phyloP scores from a whole-genome alignment of 2,329 filamentous ascomycete species.

The Claviceps africana region DNA sequence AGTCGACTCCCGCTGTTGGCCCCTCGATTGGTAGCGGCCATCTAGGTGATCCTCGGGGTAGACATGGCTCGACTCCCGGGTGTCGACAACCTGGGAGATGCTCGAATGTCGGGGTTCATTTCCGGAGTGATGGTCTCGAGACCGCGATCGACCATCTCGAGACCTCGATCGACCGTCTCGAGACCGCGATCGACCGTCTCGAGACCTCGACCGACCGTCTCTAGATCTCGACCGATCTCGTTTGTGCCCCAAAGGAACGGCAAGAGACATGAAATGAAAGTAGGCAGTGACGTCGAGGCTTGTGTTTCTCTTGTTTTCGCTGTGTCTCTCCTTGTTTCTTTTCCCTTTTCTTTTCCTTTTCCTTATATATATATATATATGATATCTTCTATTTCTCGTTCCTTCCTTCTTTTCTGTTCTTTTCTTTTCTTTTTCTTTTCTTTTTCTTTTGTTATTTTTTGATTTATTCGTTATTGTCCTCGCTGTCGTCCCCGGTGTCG shows the following conservation, averaged over 20 bases:
- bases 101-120: slow-evolving; percentile 18
- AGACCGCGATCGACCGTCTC: slow-evolving; percentile 24
- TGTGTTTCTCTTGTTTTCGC: background rate
- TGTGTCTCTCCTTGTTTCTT: background rate
- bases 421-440: background rate
- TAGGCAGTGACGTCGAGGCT: background rate
- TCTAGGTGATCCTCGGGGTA: slow-evolving; percentile 29
- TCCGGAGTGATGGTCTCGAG: slow-evolving; percentile 22
- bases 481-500: no score
- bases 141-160: slow-evolving; percentile 28
- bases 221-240: slow-evolving; percentile 32
- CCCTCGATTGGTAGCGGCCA: slow-evolving; percentile 18
- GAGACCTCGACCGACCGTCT: slow-evolving; percentile 23
- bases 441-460: background rate
- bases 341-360: background rate
- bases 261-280: slow-evolving; percentile 32
- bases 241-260: slow-evolving; percentile 29
- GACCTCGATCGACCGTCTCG: slow-evolving; percentile 23
- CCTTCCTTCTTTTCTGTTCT: background rate
- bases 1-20: slow-evolving; percentile 19
- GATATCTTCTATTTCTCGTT: background rate
- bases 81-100: slow-evolving; percentile 22
- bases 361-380: no score
- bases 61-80: slow-evolving; percentile 27
- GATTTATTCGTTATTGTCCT: background rate